Percentiles rank a stretch among this genome's conserved stretches.
These are phyloP conservation scores for Paramecium bursaria DNA, from an alignment of 73 alveolate genomes.

Conservation along the genomic window DNA sequence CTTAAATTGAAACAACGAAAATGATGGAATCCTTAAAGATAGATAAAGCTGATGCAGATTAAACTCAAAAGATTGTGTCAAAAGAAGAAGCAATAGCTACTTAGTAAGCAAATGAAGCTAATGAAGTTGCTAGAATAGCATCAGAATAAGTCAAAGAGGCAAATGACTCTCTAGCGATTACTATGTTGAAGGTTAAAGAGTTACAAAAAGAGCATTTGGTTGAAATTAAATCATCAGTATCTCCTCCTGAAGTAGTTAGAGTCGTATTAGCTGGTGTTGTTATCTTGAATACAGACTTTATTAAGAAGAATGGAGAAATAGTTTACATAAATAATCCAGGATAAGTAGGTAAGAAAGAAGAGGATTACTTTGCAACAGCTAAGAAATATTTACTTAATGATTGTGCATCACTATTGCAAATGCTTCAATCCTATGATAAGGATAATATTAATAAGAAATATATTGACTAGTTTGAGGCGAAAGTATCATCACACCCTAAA, in stretches of 20 bases:
- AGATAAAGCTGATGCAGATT: conserved; percentile 87
- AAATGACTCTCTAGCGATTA: conserved; percentile 75
- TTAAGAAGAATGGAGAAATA: conserved; percentile 70
- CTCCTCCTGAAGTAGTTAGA: conserved; percentile 85
- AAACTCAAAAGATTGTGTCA: conserved; percentile 78
- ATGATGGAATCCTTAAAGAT: conserved; percentile 85
- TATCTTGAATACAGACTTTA: conserved; percentile 67
- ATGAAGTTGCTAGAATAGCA: conserved; percentile 67
- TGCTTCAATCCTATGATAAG: conserved; percentile 79
- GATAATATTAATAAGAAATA: conserved; percentile 75
- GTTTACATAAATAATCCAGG: conserved; percentile 66
- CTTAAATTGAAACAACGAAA: conserved; percentile 90
- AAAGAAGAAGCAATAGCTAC: conserved; percentile 94
- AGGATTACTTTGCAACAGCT: conserved; percentile 87
- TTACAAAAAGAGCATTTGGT: conserved; percentile 84
- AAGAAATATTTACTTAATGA: conserved; percentile 80
- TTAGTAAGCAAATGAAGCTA: conserved; percentile 95
- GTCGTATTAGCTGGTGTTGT: conserved; percentile 81
- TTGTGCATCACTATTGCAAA: conserved; percentile 78
- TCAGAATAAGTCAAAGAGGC: conserved; percentile 80
- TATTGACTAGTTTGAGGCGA: conserved; percentile 73
- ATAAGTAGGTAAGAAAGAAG: conserved; percentile 76
- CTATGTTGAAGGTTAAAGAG: conserved; percentile 78
- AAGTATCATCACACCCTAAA: conserved; percentile 74
- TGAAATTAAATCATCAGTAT: conserved; percentile 75